Evolutionary conservation across 495 filamentous ascomycete genomes (phyloP), one percentile per base, ranked within the genome.

Genomic region (Talaromyces borbonicus): DNA sequence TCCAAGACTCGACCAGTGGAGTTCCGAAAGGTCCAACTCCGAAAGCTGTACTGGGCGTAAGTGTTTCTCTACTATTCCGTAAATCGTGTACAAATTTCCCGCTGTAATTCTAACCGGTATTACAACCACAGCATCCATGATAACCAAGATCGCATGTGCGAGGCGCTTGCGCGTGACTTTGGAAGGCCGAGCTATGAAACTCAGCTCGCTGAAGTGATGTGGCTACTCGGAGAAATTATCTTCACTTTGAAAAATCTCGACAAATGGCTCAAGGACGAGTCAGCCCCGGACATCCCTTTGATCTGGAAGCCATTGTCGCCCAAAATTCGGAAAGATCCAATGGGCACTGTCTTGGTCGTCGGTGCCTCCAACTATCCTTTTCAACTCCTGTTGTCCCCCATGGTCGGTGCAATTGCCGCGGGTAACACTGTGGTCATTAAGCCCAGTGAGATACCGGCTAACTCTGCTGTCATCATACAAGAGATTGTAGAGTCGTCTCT

Each of bases 291-390:
- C 59, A 84, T 93, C 31, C 68, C 79, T 7, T 56, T 84, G 6
- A 68, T 71, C 15, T 87, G 79, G 59, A 71, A 72, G 50, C 48
- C 81, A 22, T 69, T 89, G 67, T 80, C 65, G 36, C 85, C 89
- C 18, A 81, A 75, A 57, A 83, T 90, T 60, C 70, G 82, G 36
- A 96, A 95, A 69, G 92, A 97, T 54, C 92, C 92, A 9, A 56
- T 97, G 33, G 92, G 92, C 31, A 60, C 75, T 27, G 79, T 89
- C 1, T 66, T 97, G 52, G 79, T 96, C 51, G 90, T 98, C 58
- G 92, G 90, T 75, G 75, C 88, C 33, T 97, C 84, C 71, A 97
- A 98, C 71, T 95, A 84, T 63, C 92, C 92, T 32, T 64, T 94
- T 55, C 83, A 89, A 57, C 70, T 96, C 14, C 75, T 79, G 20